A percentile compares a stretch with the other conserved stretches of the same genome.
These are phyloP conservation scores for Backusella liffmaniae DNA, from an alignment of 192 early-diverging fungal genomes.

Conservation along the genomic window DNA sequence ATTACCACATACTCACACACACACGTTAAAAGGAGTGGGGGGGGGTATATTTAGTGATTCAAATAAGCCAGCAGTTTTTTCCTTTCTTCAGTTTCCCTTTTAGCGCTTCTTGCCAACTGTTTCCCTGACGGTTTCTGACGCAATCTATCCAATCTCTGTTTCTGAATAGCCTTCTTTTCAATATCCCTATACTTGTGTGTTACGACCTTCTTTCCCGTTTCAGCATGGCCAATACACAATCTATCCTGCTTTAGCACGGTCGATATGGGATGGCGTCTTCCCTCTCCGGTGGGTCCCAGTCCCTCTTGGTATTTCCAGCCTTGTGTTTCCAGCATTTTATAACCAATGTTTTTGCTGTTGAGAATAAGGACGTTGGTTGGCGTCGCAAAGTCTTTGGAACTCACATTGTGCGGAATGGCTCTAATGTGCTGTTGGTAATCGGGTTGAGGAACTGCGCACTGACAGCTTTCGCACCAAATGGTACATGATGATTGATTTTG, in stretches of 20 bases:
- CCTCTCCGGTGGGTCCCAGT: slow-evolving; percentile 43
- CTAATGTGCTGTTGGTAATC: slow-evolving; percentile 7
- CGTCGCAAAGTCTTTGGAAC: neutral
- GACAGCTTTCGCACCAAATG: neutral
- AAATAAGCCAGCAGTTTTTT: neutral
- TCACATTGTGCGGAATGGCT: neutral
- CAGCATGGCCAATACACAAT: slow-evolving; percentile 38
- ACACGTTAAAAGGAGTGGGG: neutral
- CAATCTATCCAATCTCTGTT: neutral
- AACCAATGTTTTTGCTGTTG: slow-evolving; percentile 38
- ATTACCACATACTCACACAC: neutral
- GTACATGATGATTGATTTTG: neutral
- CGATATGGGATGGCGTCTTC: slow-evolving; percentile 41
- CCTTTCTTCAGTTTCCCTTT: neutral
- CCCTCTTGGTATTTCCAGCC: slow-evolving; percentile 55
- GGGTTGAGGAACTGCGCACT: neutral
- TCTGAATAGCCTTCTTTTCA: neutral
- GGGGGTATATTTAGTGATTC: neutral
- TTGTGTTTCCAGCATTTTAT: slow-evolving; percentile 46
- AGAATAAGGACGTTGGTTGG: slow-evolving; percentile 13
- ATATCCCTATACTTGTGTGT: slow-evolving; percentile 19
- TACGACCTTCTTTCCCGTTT: slow-evolving; percentile 10
- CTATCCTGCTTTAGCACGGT: slow-evolving; percentile 48
- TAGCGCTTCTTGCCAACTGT: neutral
- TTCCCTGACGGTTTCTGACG: neutral